Conservation (phyloP, 2,329 filamentous ascomycete genomes). For the Venturia effusa region DNA sequence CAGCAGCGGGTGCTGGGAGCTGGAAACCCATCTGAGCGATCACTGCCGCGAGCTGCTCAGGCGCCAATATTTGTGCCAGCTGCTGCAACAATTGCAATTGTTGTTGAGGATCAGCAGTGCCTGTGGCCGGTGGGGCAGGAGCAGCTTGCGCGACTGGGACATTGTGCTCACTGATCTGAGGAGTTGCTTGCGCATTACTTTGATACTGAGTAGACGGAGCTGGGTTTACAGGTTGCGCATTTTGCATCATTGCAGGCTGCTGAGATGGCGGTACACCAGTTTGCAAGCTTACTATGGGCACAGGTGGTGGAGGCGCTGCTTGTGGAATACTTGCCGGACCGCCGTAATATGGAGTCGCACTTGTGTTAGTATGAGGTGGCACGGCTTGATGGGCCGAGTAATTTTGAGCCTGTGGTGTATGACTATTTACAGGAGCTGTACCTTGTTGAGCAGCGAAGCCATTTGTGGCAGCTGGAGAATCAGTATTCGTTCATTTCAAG, state of each 20-base stretch:
- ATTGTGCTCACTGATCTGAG: neutral
- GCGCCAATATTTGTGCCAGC: neutral
- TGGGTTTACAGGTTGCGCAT: constrained; percentile 1
- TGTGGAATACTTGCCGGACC: neutral
- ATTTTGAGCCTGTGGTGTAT: neutral
- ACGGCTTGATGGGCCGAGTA: constrained; percentile 11
- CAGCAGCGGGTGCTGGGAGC: constrained; percentile 4
- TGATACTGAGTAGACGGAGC: constrained; percentile 4
- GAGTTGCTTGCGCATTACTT: neutral
- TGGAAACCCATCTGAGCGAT: constrained; percentile 5
- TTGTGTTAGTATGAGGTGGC: constrained; percentile 8
- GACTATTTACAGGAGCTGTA: constrained; percentile 6
- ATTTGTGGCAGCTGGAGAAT: constrained; percentile 1
- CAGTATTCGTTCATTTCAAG: neutral
- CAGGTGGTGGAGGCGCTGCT: neutral
- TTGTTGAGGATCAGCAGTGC: constrained; percentile 10
- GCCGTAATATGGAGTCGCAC: constrained; percentile 4
- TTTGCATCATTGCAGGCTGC: neutral
- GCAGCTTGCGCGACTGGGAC: neutral
- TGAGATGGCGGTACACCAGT: constrained; percentile 2
- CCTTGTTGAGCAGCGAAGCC: constrained; percentile 3
- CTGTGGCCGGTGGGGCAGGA: neutral
- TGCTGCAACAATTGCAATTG: constrained; percentile 11
- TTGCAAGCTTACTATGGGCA: constrained; percentile 8
- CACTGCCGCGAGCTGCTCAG: constrained; percentile 11